Conservation (phyloP, 768 basidiomycete genomes). For the Rossbeevera mucosa region DNA sequence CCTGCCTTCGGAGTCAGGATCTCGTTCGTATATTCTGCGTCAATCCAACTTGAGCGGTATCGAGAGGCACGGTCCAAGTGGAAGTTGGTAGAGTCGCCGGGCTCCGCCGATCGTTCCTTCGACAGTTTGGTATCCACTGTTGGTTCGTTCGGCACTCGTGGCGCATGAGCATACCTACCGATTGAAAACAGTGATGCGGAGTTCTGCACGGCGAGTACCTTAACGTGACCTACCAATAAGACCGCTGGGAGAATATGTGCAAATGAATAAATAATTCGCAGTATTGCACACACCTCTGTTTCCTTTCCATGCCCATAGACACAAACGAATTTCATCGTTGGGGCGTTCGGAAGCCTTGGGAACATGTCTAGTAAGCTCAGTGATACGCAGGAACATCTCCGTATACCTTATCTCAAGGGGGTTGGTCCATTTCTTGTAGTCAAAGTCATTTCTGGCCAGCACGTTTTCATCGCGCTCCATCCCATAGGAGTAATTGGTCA, state of each 20-base stretch:
- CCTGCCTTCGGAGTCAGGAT: conserved; percentile 49
- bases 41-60: conserved; percentile 72
- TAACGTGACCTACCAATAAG: conserved; percentile 64
- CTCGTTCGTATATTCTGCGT: conserved; percentile 73
- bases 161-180: conserved; percentile 65
- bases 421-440: conserved; percentile 88
- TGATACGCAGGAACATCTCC: background rate
- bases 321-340: conserved; percentile 88
- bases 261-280: conserved; percentile 1
- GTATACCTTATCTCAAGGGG: conserved; percentile 72
- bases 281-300: conserved; percentile 59
- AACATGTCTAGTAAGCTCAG: background rate
- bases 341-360: conserved; percentile 76
- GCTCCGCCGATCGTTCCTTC: conserved; percentile 36
- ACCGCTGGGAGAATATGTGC: conserved; percentile 47
- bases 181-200: background rate
- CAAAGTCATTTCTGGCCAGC: conserved; percentile 61
- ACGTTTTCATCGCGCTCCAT: conserved; percentile 71
- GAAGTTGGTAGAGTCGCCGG: conserved; percentile 41
- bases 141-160: conserved; percentile 62
- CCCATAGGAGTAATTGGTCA: conserved; percentile 82
- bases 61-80: conserved; percentile 50
- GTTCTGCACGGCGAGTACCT: background rate
- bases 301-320: conserved; percentile 95
- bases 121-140: conserved; percentile 44